Base-by-base conservation (phyloP, 768 basidiomycete genomes). In the Rhodosporidiobolus odoratus region DNA sequence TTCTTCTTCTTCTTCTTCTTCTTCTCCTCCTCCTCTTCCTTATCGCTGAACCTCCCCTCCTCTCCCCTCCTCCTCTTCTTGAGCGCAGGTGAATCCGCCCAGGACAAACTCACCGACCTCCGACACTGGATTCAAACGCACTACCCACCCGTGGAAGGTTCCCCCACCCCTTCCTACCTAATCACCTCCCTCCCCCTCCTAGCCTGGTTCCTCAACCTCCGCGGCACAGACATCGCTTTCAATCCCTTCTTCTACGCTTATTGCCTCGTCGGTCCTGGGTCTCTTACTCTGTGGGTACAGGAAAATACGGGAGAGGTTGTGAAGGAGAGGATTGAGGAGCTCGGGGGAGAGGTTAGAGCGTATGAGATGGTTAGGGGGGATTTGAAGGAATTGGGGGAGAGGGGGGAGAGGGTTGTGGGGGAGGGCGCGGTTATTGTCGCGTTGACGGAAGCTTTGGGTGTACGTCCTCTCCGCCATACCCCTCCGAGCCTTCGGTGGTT, bases 161-260 rank as follows among this genome's bases (percentile, higher is more conserved):
- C 27, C 56, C 87, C 86, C n/a, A 79, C 89, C 40, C 82, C 90
- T 66, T 86, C 77, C 1, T 87, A 86, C 52, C 79, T 96, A 48
- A 81, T 90, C 19, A 85, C 84, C 54, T 69, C 78, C 21, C 75
- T 82, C 17, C 77, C 79, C 9, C 66, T 79, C n/a, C 89, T 80
- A 86, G 95, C 95, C 0, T 96, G 91, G 82, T 76, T 90, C 4
- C 82, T 97, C 41, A 98, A 98, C 77, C 81, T 94, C 63, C 88
- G 95, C 58, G 94, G 93, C 43, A 84, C 86, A 4, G 94, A 97
- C 76, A 88, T 97, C 57, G 91, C 91, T 0, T 91, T 87, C 82
- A 93, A 91, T 78, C 95, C 95, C 0, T 85, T 98, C 15, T 95
- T 96, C 82, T 89, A 89, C 61, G 85, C 89, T 0, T 98, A 95